Evolutionary conservation across 2,329 filamentous ascomycete genomes (phyloP), one percentile per base, ranked within the genome.

Genomic region (Xylariaceae sp.): DNA sequence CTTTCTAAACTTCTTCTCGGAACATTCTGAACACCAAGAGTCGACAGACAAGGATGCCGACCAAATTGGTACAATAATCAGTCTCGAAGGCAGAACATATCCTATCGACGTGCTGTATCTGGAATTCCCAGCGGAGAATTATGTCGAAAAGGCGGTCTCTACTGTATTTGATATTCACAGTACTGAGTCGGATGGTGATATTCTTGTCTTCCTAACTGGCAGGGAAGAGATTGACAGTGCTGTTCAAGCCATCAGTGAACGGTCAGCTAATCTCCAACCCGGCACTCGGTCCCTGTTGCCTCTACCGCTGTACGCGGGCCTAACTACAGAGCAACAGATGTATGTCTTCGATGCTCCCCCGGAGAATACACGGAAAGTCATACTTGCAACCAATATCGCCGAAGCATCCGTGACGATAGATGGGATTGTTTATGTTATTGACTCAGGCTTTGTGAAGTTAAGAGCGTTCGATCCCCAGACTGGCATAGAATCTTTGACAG

Each of bases 381-480:
- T 99, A 41, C 87, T 97, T 65, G 88, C 90, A 3, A 97, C 94
- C 60, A 97, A 97, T 71, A 97, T 97, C 64, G 92, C 94, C 10
- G 94, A 99, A 77, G 93, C 94, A 3, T 96, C 91, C 1, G 88
- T 99, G 49, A 97, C 94, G 13, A 95, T 97, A 58, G 88, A 94
- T 56, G 92, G 91, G 2, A 92, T 97, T 61, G 87, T 92, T 57
- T 96, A 90, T 69, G 93, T 99, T 4, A 78, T 97, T 53, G 94
- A 99, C 73, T 87, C 85, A 56, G 94, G 94, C 1, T 97, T 90
- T 70, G 92, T 95, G 65, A 97, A 97, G 73, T 78, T 96, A 17
- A 85, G 92, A 45, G 88, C 89, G 5, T 97, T 91, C 75, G 88
- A 95, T 65, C 90, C 93, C 0, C 80, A 73, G 13, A 93, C 90